A percentile compares a stretch with the other conserved stretches of the same genome.
phyloP scores from a whole-genome alignment of 2,329 filamentous ascomycete species.

The Colletotrichum gigasporum region DNA sequence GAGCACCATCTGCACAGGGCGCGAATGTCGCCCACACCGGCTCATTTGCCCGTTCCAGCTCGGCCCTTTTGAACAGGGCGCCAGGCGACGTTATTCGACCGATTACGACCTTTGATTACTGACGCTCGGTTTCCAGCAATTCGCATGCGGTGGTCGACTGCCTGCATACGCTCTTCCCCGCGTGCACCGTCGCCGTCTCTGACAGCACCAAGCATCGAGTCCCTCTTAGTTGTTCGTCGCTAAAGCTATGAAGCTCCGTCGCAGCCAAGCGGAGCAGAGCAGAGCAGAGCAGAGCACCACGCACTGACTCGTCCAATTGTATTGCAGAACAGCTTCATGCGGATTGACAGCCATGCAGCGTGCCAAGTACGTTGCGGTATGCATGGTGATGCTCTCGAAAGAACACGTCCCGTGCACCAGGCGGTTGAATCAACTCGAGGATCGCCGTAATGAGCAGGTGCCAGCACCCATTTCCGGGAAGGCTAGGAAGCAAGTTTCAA shows the following conservation, averaged over 20 bases:
- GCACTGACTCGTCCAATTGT: constrained; percentile 17
- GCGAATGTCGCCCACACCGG: background rate
- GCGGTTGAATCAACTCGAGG: background rate
- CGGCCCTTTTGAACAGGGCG: background rate
- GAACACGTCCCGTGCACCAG: constrained; percentile 5
- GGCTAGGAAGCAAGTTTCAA: constrained; percentile 21
- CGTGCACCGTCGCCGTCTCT: background rate
- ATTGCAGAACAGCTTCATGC: constrained; percentile 3
- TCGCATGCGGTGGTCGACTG: background rate
- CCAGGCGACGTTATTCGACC: constrained; percentile 11
- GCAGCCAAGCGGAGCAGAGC: too few species aligned
- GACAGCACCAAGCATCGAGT: background rate
- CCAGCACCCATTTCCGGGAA: constrained; percentile 9
- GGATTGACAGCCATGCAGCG: constrained; percentile 15
- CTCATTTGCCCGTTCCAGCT: background rate
- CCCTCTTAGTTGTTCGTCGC: too few species aligned
- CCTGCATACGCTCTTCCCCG: background rate
- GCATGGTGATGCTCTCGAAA: constrained; percentile 2
- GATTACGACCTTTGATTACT: constrained; percentile 8
- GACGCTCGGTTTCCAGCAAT: background rate
- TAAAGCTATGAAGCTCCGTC: too few species aligned
- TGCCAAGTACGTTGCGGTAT: constrained; percentile 16
- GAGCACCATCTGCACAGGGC: constrained; percentile 15
- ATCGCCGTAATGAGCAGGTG: constrained; percentile 11
- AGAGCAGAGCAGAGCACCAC: background rate